Evolutionary conservation across 148 eudicot genomes (phyloP), one percentile per base, ranked within the genome.

Genomic region (Oxyria digyna): DNA sequence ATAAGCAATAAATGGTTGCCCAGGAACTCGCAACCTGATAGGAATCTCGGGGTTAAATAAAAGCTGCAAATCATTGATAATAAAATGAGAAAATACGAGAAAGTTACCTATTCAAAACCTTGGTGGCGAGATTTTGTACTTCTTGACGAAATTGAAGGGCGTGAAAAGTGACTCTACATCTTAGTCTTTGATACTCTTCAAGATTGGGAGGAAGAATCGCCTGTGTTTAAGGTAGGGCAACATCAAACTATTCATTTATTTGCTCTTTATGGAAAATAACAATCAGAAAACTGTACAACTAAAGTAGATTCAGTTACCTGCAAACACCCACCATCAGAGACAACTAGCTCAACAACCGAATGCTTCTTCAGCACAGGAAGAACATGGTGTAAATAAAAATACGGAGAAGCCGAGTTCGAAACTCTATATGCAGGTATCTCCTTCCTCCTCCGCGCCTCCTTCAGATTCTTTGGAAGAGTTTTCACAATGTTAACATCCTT

Each of bases 301-400:
- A 17, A 21, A 37, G 49, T 46, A 54, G 64, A 70, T 31, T 59
- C n/a, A 59, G 31, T 37, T 78, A 89, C 98, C 96, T 87, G 95
- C 88, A 93, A 83, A 76, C 96, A 87, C 73, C 98, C 98, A 62
- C 98, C 98, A 73, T 86, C 88, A n/a, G 89, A 80, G 43, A 89
- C 81, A 46, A 87, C 77, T 20, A 93, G 78, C 62, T 87, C 96
- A 32, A 86, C 91, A 62, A 87, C 95, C 1, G 85, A 81, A 77
- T 93, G 89, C 74, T 67, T 83, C 73, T 74, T 84, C 74, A 93
- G 76, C 45, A 87, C 87, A 12, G 95, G 98, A 62, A 89, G 82
- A 75, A 93, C 91, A 67, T 83, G 84, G 70, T 83, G 95, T 69
- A 89, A 63, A 79, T 87, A 89, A 76, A 84, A 93, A 75, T 80